phyloP scores from a whole-genome alignment of 163 green algal species.

The Scenedesmus sp. region DNA sequence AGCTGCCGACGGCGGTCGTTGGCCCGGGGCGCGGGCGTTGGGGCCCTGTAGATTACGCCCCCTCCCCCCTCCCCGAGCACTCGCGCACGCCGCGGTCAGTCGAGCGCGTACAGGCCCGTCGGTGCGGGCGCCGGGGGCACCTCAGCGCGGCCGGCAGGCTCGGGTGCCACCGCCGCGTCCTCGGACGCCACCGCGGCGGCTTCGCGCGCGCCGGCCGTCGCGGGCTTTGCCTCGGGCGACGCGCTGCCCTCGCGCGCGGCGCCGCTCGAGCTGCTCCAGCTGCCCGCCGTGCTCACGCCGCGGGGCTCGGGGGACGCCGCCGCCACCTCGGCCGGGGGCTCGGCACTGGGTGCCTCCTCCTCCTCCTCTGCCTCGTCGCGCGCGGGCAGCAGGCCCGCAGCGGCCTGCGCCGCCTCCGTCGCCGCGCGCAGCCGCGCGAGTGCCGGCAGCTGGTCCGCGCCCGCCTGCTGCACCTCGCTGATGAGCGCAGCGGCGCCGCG shows the following conservation, averaged over 20 bases:
- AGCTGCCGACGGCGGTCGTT: too few species aligned
- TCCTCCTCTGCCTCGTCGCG: not conserved
- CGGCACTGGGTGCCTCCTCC: not conserved
- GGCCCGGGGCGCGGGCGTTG: too few species aligned
- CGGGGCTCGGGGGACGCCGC: not conserved
- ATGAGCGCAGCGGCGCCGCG: not conserved
- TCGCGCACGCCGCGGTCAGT: too few species aligned
- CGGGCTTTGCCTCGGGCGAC: not conserved
- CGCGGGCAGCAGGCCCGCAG: slow-evolving; percentile 27
- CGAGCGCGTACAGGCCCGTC: slow-evolving; percentile 5
- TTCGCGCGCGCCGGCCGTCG: not conserved
- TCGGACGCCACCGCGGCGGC: not conserved
- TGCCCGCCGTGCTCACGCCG: not conserved
- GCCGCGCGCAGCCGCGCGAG: not conserved
- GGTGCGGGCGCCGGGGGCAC: not conserved
- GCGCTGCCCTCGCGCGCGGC: not conserved
- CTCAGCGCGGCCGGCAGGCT: not conserved
- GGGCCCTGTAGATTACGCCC: too few species aligned
- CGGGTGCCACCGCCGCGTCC: not conserved
- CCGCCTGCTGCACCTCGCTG: not conserved
- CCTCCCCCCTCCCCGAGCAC: too few species aligned
- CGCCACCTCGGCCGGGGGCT: not conserved
- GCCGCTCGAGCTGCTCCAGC: not conserved
- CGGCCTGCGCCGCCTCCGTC: slow-evolving; percentile 18
- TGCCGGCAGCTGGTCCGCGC: not conserved